Evolutionary conservation across 2,329 filamentous ascomycete genomes (phyloP).

Genomic region (Calonectria pseudoturangicola): DNA sequence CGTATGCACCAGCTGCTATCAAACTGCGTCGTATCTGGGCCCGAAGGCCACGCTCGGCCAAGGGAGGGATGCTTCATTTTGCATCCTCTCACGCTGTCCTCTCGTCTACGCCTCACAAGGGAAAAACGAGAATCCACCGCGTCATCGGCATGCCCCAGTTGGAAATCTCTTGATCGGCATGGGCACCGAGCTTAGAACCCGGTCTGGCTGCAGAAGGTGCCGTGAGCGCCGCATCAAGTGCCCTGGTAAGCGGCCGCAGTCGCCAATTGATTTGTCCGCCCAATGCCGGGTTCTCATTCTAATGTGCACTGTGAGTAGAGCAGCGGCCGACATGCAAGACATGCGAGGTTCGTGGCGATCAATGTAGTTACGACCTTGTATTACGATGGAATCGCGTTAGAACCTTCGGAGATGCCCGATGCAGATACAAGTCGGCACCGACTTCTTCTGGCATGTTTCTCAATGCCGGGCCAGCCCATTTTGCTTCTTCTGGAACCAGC

Average conservation of each 20-base stretch:
- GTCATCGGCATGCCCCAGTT: not conserved
- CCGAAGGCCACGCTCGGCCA: not conserved
- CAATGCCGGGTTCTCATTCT: slow-evolving; percentile 13
- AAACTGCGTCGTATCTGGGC: slow-evolving; percentile 5
- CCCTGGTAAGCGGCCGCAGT: slow-evolving; percentile 3
- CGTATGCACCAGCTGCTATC: slow-evolving; percentile 17
- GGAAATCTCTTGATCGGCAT: not conserved
- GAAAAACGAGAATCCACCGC: slow-evolving; percentile 6
- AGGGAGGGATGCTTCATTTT: not conserved
- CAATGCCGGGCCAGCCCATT: not conserved
- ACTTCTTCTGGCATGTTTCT: slow-evolving; percentile 26
- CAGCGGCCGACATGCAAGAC: slow-evolving; percentile 48
- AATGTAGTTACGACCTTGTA: slow-evolving; percentile 50
- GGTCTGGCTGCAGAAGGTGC: slow-evolving; percentile 16
- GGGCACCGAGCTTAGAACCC: slow-evolving; percentile 9
- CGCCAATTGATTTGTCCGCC: not conserved
- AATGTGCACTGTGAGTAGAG: slow-evolving; percentile 32
- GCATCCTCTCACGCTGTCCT: not conserved
- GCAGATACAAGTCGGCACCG: not conserved
- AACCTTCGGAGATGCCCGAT: not conserved
- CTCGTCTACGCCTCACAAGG: slow-evolving; percentile 7
- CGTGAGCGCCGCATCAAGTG: slow-evolving; percentile 18
- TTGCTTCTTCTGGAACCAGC: not conserved
- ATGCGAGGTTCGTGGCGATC: slow-evolving; percentile 47
- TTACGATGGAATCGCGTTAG: slow-evolving; percentile 49